Conservation (phyloP, 225 moss, liverwort and hornwort genomes). For the Thuidium tamariscinum region DNA sequence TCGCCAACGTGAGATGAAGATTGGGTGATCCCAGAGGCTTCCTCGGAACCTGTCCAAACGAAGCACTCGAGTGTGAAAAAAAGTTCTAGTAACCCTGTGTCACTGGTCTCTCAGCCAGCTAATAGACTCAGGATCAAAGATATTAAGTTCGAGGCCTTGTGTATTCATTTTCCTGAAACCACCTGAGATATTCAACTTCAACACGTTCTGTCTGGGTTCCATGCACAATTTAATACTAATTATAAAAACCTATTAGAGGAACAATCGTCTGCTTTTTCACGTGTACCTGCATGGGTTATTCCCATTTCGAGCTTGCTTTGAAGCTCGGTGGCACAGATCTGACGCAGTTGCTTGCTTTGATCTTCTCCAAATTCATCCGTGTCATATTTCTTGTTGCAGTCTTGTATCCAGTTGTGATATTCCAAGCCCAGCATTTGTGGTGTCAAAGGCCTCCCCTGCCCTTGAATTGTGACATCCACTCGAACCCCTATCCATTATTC, state of each 20-base stretch:
- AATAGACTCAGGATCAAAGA: neutral
- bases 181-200: conserved; percentile 7
- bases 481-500: conserved; percentile 9
- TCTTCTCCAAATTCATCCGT: conserved; percentile 1
- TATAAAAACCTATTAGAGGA: neutral
- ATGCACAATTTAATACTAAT: neutral
- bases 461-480: conserved; percentile 25
- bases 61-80: conserved; percentile 16
- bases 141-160: neutral
- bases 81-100: neutral
- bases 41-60: conserved; percentile 7
- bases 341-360: conserved; percentile 2
- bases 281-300: conserved; percentile 7
- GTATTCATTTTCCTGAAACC: neutral
- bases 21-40: neutral
- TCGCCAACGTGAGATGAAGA: conserved; percentile 4
- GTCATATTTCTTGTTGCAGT: conserved; percentile 22
- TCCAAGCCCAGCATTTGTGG: conserved; percentile 37
- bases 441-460: conserved; percentile 32
- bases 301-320: conserved; percentile 24
- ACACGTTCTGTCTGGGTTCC: neutral
- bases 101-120: neutral
- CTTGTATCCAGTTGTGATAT: conserved; percentile 38
- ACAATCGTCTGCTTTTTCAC: neutral
- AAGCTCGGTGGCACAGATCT: conserved; percentile 13